Evolutionary conservation across 2,329 filamentous ascomycete genomes (phyloP), one percentile per base, ranked within the genome.

Genomic region (Penicillium sp.): DNA sequence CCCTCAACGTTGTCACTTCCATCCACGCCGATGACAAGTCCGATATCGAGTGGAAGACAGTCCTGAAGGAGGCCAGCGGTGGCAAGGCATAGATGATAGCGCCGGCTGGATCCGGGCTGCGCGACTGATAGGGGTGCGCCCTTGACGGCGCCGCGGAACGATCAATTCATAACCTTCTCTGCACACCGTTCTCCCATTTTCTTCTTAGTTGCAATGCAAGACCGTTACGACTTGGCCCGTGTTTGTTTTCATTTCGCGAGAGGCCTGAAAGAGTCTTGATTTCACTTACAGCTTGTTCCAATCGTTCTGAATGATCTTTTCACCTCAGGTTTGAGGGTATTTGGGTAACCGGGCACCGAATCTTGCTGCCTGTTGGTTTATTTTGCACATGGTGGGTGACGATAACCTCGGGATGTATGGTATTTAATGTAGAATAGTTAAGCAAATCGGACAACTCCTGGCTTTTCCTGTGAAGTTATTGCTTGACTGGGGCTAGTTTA

Each of bases 41-140:
- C 47, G 75, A 77, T 36, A 74, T 78, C 57, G 75, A 76, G 63
- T 78, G 75, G 75, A 75, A 74, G 67, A 61, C 65, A 55, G 63
- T 76, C 50, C 66, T 76, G 58, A 53, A 60, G 38, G 73, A 75
- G 62, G 74, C 72, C 63, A 75, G 73, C 71, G 72, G 72, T 68
- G 72, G 74, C 52, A 75, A 76, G 69, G 74, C 71, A 71, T 74
- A 75, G 60, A 70, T 66, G 57, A 68, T 49, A 60, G 58, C 60
- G 57, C 67, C 70, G 70, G 70, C 71, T 73, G 71, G 70, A 69
- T 64, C 70, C 68, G 71, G 70, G 63, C 65, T 63, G 65, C 65
- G 67, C 67, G 61, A 67, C 58, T 47, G 61, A 57, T 58, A 60
- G 55, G 64, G 61, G 61, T 62, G 56, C 59, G 54, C 61, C 63